phyloP scores from a whole-genome alignment of 2,329 filamentous ascomycete species.

The Karstenula rhodostoma region DNA sequence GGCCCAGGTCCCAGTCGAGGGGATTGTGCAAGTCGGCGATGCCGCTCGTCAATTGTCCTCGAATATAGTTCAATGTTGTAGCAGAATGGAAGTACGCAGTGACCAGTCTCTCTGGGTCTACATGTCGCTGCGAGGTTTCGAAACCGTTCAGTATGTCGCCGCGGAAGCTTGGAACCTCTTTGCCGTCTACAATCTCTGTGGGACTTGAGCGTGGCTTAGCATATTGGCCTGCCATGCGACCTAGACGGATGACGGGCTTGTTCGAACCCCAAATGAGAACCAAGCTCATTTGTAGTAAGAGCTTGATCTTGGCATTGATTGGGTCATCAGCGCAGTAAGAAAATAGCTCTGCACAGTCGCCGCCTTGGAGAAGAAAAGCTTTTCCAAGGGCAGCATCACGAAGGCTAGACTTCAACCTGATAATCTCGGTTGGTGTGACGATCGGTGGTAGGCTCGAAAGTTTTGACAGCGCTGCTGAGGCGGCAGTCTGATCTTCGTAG shows the following conservation, averaged over 20 bases:
- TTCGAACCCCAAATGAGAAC: slow-evolving; percentile 89
- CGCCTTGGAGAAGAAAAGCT: slow-evolving; percentile 93
- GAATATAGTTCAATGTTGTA: slow-evolving; percentile 91
- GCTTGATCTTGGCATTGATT: slow-evolving; percentile 96
- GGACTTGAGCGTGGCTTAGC: slow-evolving; percentile 93
- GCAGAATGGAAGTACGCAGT: slow-evolving; percentile 96
- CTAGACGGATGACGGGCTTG: slow-evolving; percentile 89
- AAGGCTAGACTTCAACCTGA: slow-evolving; percentile 78
- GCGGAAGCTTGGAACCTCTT: slow-evolving; percentile 86
- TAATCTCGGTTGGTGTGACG: slow-evolving; percentile 82
- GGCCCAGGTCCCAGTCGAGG: slow-evolving; percentile 92
- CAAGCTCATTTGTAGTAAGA: slow-evolving; percentile 95
- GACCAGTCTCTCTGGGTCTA: slow-evolving; percentile 85
- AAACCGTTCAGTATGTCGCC: slow-evolving; percentile 97
- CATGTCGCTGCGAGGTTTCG: slow-evolving; percentile 73
- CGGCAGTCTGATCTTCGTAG: slow-evolving; percentile 69
- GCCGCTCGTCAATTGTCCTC: slow-evolving; percentile 82
- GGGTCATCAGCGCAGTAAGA: slow-evolving; percentile 90
- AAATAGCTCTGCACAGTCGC: slow-evolving; percentile 96
- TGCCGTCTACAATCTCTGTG: slow-evolving; percentile 80
- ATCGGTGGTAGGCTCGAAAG: slow-evolving; percentile 77
- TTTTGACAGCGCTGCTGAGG: slow-evolving; percentile 68
- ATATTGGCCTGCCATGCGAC: slow-evolving; percentile 96
- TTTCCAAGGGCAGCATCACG: slow-evolving; percentile 88
- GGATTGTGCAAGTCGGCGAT: slow-evolving; percentile 94